Evolutionary conservation across 2,329 filamentous ascomycete genomes (phyloP).

Genomic region (Mollisiaceae sp.): DNA sequence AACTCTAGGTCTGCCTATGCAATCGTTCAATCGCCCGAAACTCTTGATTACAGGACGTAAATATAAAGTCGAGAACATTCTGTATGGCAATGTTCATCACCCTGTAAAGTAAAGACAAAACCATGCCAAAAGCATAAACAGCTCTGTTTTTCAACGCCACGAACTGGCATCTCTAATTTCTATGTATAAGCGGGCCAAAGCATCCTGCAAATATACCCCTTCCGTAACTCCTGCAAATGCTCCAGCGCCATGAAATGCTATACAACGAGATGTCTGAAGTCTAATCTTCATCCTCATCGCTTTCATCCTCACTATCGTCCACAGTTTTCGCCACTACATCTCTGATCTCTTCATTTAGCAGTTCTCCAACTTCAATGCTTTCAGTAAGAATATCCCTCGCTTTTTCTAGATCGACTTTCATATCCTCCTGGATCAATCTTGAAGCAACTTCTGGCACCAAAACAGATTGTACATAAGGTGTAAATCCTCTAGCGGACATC

Average conservation of each 20-base stretch:
- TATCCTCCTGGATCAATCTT: constrained; percentile 62
- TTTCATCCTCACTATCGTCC: constrained; percentile 41
- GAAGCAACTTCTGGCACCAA: constrained; percentile 74
- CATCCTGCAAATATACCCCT: not conserved
- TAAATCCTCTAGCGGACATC: constrained; percentile 69
- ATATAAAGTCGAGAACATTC: too few relatives aligned
- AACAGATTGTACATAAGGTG: constrained; percentile 73
- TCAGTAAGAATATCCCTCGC: constrained; percentile 36
- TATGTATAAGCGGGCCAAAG: not conserved
- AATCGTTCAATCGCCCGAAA: too few relatives aligned
- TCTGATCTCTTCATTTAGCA: constrained; percentile 53
- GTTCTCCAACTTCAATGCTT: constrained; percentile 45
- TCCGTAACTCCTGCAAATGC: constrained; percentile 2
- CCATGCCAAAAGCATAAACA: not conserved
- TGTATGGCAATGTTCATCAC: too few relatives aligned
- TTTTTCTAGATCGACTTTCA: constrained; percentile 52
- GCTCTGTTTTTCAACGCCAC: not conserved
- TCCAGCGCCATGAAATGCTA: constrained; percentile 7
- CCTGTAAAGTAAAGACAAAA: not conserved
- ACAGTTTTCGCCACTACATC: constrained; percentile 66
- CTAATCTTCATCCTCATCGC: constrained; percentile 14
- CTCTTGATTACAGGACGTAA: too few relatives aligned
- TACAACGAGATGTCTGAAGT: not conserved
- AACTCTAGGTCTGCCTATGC: too few relatives aligned
- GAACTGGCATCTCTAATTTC: not conserved